phyloP scores from a whole-genome alignment of 1,284 basidiomycete genomes.

The Gymnopus androsaceus region DNA sequence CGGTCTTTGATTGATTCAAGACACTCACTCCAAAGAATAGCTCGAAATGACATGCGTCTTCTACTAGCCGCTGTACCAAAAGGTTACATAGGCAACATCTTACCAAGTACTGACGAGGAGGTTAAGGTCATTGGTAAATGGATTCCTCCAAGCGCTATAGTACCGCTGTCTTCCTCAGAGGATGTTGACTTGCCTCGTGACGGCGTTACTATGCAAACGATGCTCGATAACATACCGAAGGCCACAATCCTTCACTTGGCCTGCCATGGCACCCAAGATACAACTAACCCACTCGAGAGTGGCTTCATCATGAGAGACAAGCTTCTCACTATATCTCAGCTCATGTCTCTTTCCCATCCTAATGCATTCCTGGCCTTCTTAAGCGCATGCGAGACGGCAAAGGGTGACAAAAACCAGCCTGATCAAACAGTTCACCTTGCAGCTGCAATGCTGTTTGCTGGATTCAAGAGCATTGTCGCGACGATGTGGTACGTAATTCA shows the following conservation, averaged over 20 bases:
- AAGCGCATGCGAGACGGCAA: constrained; percentile 31
- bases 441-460: constrained; percentile 28
- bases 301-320: not conserved
- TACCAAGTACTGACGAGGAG: no score
- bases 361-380: constrained; percentile 26
- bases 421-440: constrained; percentile 29
- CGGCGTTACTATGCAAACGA: constrained; percentile 10
- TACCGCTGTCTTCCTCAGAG: not conserved
- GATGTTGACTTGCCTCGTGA: no score
- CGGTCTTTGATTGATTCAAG: not conserved
- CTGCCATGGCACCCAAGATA: not conserved
- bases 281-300: constrained; percentile 2
- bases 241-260: constrained; percentile 12
- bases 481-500: constrained; percentile 28
- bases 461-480: constrained; percentile 26
- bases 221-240: constrained; percentile 5
- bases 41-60: not conserved
- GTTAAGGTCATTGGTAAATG: no score
- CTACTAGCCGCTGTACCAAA: not conserved
- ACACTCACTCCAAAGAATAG: not conserved
- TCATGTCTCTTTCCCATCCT: not conserved
- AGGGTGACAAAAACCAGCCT: constrained; percentile 18
- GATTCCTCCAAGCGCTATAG: no score
- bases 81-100: no score
- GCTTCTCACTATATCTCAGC: not conserved